phyloP scores from a whole-genome alignment of 805 yeast species.

The Lachancea meyersii region DNA sequence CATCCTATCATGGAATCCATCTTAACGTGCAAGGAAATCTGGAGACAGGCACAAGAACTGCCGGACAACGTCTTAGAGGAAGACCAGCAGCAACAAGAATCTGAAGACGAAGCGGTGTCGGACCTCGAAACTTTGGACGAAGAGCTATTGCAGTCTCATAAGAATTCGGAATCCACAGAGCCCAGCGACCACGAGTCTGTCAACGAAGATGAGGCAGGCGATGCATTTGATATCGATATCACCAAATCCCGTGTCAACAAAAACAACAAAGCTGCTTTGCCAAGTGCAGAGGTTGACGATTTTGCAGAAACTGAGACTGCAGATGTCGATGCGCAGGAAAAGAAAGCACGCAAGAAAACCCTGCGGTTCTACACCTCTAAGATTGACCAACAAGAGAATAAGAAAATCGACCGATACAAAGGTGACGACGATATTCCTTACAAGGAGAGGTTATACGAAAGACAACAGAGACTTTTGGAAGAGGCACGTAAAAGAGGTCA shows the following conservation, averaged over 20 bases:
- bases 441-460: conserved; percentile 80
- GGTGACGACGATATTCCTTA: conserved; percentile 94
- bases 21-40: conserved; percentile 72
- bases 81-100: conserved; percentile 22
- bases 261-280: conserved; percentile 22
- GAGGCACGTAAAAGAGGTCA: conserved; percentile 84
- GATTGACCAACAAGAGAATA: conserved; percentile 76
- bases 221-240: conserved; percentile 44
- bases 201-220: conserved; percentile 31
- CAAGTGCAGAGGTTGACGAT: conserved; percentile 38
- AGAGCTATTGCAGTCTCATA: conserved; percentile 17
- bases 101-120: conserved; percentile 22
- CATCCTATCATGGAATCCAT: conserved; percentile 87
- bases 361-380: conserved; percentile 95
- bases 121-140: conserved; percentile 17
- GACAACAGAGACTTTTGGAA: conserved; percentile 79
- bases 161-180: conserved; percentile 18
- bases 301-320: conserved; percentile 68
- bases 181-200: conserved; percentile 19
- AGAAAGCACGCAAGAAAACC: conserved; percentile 68
- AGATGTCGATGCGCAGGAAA: conserved; percentile 82
- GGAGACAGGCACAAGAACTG: conserved; percentile 73
- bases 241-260: conserved; percentile 48
- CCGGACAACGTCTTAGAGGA: conserved; percentile 27
- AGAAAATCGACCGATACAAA: conserved; percentile 49